Evolutionary conservation across 2,329 filamentous ascomycete species (phyloP).

Genomic region (Verticillium alfalfae): DNA sequence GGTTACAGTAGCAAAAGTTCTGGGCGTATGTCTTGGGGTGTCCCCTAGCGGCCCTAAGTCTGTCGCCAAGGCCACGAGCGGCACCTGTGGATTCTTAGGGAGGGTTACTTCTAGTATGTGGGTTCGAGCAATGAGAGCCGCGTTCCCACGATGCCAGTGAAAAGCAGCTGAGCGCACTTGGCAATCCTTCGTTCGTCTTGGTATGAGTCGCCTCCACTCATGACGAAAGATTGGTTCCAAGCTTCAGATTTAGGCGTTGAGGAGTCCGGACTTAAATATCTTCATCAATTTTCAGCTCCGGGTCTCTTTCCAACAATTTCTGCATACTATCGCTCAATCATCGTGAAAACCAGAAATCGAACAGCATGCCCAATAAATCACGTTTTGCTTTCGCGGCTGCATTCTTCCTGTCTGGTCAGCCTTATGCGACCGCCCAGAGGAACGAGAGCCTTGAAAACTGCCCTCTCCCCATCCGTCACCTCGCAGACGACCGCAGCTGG

Average conservation of each 20-base stretch:
- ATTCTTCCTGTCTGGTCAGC: neutral
- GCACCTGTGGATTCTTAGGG: neutral
- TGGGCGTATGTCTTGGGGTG: neutral
- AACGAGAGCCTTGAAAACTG: neutral
- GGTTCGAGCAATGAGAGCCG: too few species aligned
- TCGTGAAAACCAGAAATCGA: too few species aligned
- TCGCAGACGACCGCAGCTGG: neutral
- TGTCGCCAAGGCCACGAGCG: neutral
- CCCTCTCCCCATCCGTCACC: neutral
- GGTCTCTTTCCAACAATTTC: too few species aligned
- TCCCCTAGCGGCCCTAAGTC: neutral
- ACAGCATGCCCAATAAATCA: neutral
- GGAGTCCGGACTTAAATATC: too few species aligned
- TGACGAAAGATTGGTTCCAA: neutral
- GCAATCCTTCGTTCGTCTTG: neutral
- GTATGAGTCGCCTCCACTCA: neutral
- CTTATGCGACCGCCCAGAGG: neutral
- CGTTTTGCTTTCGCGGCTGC: neutral
- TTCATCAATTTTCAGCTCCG: too few species aligned
- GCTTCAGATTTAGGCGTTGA: too few species aligned
- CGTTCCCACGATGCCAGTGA: too few species aligned
- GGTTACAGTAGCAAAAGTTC: neutral
- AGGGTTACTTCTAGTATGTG: neutral
- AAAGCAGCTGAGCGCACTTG: neutral
- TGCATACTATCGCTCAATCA: too few species aligned